Base-by-base conservation (phyloP, 768 basidiomycete genomes). In the Lactarius psammicola region DNA sequence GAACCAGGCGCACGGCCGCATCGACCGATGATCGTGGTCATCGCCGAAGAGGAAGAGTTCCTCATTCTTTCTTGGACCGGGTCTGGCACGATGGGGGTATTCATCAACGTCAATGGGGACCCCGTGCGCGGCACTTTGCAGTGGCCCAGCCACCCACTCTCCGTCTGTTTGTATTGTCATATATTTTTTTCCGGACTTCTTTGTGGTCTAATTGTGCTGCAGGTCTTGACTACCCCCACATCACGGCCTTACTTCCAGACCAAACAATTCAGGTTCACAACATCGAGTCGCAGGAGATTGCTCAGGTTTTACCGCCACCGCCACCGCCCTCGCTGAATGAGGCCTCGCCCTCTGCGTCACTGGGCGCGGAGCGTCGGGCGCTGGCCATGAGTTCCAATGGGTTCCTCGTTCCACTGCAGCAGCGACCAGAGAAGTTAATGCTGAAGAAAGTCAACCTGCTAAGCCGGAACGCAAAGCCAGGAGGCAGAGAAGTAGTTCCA, bases 71-170 rank as follows among this genome's bases (percentile, higher is more conserved):
- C 90, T 2, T 95, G 89, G 84, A 94, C 88, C 1, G 95, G 92
- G 17, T 77, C 80, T 4, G 86, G 83, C 60, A 91, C 92, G 0
- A 79, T 98, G 46, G 95, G 95, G 0, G 78, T 98, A 11, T 98
- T 98, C 71, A 81, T 98, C 69, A 92, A 84, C 17, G 84, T 87
- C 0, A 84, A 85, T 2, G 95, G 94, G 0, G 94, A 96, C 75
- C 94, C 95, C 5, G 88, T 94, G 9, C 83, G 95, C 55, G 94
- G 94, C 2, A 95, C 95, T 2, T 77, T 97, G 53, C 85, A 93
- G 73, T 97, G 94, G 92, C 82, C 86, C 3, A 83, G 79, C 58
- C 87, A 95, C 78, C 92, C 94, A 0, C 77, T 85, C 28, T 83
- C 87, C 23, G 78, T 94, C 42, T 87, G 93, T 95, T 72, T 72